Evolutionary conservation across 768 basidiomycete genomes (phyloP).

Genomic region (Naganishia kalamii): DNA sequence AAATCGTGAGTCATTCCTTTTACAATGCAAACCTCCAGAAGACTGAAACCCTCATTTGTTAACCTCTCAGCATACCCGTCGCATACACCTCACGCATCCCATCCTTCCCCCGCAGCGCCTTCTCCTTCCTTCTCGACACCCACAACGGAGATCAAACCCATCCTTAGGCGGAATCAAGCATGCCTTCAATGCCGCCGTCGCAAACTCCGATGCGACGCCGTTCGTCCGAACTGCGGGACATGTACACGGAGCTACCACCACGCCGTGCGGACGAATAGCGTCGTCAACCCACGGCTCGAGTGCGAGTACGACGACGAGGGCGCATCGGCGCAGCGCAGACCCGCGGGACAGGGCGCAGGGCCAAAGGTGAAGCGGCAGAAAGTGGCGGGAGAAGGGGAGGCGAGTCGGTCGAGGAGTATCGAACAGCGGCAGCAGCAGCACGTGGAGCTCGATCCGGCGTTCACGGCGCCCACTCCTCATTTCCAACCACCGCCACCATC

Average conservation of each 20-base stretch:
- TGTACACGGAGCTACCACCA: conserved; percentile 38
- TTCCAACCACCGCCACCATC: too few relatives aligned
- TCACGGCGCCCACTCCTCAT: too few relatives aligned
- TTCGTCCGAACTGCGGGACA: conserved; percentile 25
- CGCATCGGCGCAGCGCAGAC: conserved; percentile 5
- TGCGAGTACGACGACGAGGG: conserved; percentile 38
- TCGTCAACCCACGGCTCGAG: conserved; percentile 24
- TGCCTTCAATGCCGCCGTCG: conserved; percentile 44
- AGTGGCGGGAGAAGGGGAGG: background rate
- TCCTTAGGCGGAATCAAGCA: conserved; percentile 42
- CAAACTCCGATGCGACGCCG: conserved; percentile 45
- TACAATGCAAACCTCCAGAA: too few relatives aligned
- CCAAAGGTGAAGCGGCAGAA: background rate
- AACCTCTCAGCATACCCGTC: background rate
- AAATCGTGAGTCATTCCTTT: too few relatives aligned
- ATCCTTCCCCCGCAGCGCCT: background rate
- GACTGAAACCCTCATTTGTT: too few relatives aligned
- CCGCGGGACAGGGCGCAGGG: conserved; percentile 6
- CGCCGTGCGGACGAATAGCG: conserved; percentile 31
- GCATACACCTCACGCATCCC: background rate
- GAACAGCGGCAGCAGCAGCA: background rate
- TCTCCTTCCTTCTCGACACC: background rate
- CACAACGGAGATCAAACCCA: conserved; percentile 12
- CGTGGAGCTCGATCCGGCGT: too few relatives aligned
- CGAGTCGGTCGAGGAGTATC: background rate